Base-by-base conservation (phyloP, 257 asterid species). In the Solanum tarapatanum region DNA sequence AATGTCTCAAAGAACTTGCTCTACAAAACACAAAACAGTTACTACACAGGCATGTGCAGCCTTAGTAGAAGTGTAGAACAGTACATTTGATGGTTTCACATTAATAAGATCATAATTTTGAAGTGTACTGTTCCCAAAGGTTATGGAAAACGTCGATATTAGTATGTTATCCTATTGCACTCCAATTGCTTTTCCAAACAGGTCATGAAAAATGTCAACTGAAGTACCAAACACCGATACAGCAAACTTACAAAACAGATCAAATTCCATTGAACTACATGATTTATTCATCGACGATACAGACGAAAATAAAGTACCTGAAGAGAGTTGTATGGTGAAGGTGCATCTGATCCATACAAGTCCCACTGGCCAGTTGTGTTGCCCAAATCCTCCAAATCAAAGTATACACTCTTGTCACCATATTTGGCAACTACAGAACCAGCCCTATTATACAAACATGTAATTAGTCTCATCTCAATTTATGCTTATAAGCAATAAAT, bases 281-380 rank as follows among this genome's bases (percentile, higher is more conserved):
- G 23, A 41, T 33, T 58, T 82, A 84, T 58, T n/a, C 16, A 85
- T 45, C 64, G 1, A 7, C 28, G 30, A 32, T 32, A 24, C 32
- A n/a, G 26, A 19, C 2, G n/a, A 87, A 11, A 5, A 2, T 48
- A 26, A 82, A 75, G 41, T 79, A 96, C 99, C 99, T 96, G 99
- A 77, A 96, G 93, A 69, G 95, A 11, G 90, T 93, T 96, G 93
- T 96, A 96, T 26, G 98, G 98, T 16, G 98, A 95, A 64, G 99
- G 95, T 9, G 97, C 98, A 91, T 96, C 98, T 32, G 98, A 95
- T 64, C 99, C 99, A 88, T 96, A 96, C 94, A 95, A 90, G 89
- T 96, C 98, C 99, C 99, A 96, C 87, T 95, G 96, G 17, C 99
- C 98, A 82, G 98, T 96, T 87, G 99, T 96, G 93, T 94, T 95